Evolutionary conservation across 164 flowering plant genomes (phyloP), one percentile per base, ranked within the genome.

Genomic region (Macadamia integrifolia): DNA sequence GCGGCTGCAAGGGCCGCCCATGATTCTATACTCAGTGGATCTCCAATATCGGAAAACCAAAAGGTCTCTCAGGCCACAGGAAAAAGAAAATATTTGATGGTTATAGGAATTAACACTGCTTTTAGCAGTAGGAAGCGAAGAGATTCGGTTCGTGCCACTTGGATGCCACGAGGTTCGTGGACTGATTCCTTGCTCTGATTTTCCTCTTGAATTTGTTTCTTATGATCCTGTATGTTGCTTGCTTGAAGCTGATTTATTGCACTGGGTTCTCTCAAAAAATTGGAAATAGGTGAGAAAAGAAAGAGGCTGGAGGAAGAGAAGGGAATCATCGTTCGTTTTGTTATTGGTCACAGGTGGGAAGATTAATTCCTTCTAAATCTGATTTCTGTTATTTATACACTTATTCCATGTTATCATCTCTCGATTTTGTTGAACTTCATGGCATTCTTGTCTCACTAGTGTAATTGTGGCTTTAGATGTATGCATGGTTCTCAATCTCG

Each of bases 111-210:
- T 50, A 93, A 93, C 75, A 91, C 97, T 62, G 98, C 98, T 69
- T 93, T 94, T 77, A 94, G 97, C 80, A 92, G 99, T 76, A 81
- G 99, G 57, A 94, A 94, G 76, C 80, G 99, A 62, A 82, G 99
- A 78, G 99, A 94, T 75, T 94, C 99, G 13, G 89, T 94, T 69
- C 97, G 99, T 68, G 85, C 92, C 18, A 92, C 99, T 18, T 94
- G 99, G 99, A 88, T 94, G 95, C 97, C 89, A 46, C 91, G 82
- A 86, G 99, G 99, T 92, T 60, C 35, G 69, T 72, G 28, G 11
- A 61, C 44, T 64, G 35, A 9, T 64, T 23, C 43, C 31, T 6
- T 71, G 49, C 13, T n/a, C 40, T 60, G 56, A 23, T 48, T n/a
- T 58, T 53, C 30, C 30, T 4, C 18, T 23, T 50, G 30, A 11